Conservation (phyloP, 768 basidiomycete genomes). For the Xanthoconium stramineum region DNA sequence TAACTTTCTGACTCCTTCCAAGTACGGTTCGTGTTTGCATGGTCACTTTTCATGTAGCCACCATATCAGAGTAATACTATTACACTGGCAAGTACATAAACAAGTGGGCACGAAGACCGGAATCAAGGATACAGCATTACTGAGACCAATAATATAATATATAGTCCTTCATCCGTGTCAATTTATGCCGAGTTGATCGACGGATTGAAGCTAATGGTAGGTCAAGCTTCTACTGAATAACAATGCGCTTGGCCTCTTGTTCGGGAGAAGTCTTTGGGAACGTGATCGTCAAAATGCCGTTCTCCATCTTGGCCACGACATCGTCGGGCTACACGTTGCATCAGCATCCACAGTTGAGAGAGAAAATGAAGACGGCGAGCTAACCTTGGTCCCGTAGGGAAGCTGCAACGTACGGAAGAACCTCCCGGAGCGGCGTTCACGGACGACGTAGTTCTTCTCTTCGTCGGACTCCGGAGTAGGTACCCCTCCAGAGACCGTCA, state of each 20-base stretch:
- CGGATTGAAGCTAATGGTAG: too few species aligned
- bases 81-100: too few species aligned
- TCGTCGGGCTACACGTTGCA: conserved; percentile 35
- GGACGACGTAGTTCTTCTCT: conserved; percentile 38
- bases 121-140: too few species aligned
- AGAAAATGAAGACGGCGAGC: background rate
- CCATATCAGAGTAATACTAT: too few species aligned
- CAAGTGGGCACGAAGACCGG: too few species aligned
- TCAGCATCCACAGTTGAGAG: background rate
- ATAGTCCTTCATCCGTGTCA: too few species aligned
- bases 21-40: too few species aligned
- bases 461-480: conserved; percentile 30
- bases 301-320: conserved; percentile 36
- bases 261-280: conserved; percentile 46
- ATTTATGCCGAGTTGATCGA: too few species aligned
- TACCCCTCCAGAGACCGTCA: conserved; percentile 47
- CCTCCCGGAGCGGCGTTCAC: conserved; percentile 43
- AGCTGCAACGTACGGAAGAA: conserved; percentile 45
- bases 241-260: background rate
- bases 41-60: too few species aligned
- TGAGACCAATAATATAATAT: too few species aligned
- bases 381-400: conserved; percentile 46
- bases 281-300: conserved; percentile 44
- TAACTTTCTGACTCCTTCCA: too few species aligned
- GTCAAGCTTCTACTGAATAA: background rate